phyloP scores from a whole-genome alignment of 1,284 basidiomycete genomes.

The Apiotrichum domesticum region DNA sequence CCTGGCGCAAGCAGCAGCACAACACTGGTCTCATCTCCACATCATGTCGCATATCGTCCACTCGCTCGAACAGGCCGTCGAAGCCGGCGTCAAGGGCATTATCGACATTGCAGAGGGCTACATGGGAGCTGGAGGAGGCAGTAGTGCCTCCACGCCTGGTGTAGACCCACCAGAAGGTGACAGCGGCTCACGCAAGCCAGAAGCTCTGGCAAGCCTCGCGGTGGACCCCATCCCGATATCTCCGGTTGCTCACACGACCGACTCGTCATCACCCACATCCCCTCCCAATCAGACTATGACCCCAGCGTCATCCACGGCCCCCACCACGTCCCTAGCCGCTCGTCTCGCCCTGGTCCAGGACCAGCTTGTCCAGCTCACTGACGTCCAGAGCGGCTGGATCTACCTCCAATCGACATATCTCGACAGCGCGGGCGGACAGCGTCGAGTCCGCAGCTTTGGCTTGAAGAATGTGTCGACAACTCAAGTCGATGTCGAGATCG shows the following conservation, averaged over 20 bases:
- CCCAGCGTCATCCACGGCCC: not conserved
- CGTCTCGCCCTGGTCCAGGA: slow-evolving; percentile 12
- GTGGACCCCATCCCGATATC: slow-evolving; percentile 6
- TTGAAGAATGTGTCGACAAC: slow-evolving; percentile 27
- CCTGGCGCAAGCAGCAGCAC: too few species aligned
- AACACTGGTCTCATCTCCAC: not conserved
- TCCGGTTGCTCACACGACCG: not conserved
- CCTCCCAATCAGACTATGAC: not conserved
- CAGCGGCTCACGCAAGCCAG: too few species aligned
- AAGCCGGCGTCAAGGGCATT: slow-evolving; percentile 37
- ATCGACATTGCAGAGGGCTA: slow-evolving; percentile 42
- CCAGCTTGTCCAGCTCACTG: slow-evolving; percentile 29
- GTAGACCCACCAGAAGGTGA: not conserved
- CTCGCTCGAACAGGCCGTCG: slow-evolving; percentile 32
- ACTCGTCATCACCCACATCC: not conserved
- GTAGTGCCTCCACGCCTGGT: not conserved
- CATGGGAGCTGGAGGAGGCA: not conserved
- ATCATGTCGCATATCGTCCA: slow-evolving; percentile 34
- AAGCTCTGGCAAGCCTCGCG: not conserved
- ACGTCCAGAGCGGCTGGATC: slow-evolving; percentile 44
- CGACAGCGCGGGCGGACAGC: slow-evolving; percentile 25
- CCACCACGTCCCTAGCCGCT: slow-evolving; percentile 4
- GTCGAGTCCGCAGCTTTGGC: slow-evolving; percentile 34
- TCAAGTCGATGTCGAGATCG: slow-evolving; percentile 30
- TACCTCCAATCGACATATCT: slow-evolving; percentile 43